phyloP scores from a whole-genome alignment of 441 rosid species.

The Adansonia gregorii region DNA sequence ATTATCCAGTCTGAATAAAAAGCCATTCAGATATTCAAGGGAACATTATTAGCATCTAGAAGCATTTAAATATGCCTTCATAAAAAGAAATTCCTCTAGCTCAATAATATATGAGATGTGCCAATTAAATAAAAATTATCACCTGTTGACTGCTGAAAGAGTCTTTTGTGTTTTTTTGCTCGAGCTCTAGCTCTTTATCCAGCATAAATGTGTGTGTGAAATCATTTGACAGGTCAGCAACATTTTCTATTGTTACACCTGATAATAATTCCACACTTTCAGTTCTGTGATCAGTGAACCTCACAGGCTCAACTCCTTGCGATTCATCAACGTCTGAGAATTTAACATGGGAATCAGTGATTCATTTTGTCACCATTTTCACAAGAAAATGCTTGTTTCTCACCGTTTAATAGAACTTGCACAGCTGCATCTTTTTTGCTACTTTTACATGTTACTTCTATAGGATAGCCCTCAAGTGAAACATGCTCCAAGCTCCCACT shows the following conservation, averaged over 20 bases:
- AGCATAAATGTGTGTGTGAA: conserved; percentile 83
- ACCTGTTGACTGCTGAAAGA: conserved; percentile 58
- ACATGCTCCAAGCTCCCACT: conserved; percentile 31
- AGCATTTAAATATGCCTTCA: neutral
- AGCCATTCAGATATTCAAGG: conserved; percentile 17
- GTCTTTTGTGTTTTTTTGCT: conserved; percentile 58
- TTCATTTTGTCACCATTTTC: conserved; percentile 27
- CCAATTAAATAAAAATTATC: conserved; percentile 20
- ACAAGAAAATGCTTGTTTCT: conserved; percentile 30
- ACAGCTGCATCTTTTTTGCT: conserved; percentile 29
- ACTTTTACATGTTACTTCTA: conserved; percentile 31
- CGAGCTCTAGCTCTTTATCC: conserved; percentile 93
- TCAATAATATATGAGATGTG: conserved; percentile 21
- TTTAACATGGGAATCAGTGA: conserved; percentile 33
- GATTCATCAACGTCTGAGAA: conserved; percentile 32
- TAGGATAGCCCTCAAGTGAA: conserved; percentile 31
- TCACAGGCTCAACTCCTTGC: conserved; percentile 45
- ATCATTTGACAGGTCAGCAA: conserved; percentile 62
- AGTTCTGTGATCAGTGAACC: conserved; percentile 26
- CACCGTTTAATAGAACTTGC: conserved; percentile 28
- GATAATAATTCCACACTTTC: conserved; percentile 34
- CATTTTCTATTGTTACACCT: conserved; percentile 35
- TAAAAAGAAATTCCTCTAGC: neutral
- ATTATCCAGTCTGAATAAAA: conserved; percentile 60
- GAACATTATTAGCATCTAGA: conserved; percentile 21